phyloP scores from a whole-genome alignment of 495 filamentous ascomycete genomes.

The Penicillium manginii region DNA sequence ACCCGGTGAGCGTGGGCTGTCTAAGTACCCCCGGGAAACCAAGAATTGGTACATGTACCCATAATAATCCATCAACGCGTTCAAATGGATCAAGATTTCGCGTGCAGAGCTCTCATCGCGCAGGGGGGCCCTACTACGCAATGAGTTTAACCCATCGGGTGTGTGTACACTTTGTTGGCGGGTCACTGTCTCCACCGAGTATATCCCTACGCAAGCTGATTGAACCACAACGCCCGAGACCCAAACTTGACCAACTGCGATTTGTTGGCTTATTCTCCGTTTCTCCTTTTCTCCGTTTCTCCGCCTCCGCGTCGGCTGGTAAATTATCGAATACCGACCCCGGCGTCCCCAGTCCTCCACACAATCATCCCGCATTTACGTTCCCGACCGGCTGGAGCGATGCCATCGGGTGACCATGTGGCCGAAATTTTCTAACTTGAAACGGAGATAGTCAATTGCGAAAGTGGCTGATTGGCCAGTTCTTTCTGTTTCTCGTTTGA shows the following conservation, averaged over 20 bases:
- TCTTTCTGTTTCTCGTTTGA: not conserved
- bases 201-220: conserved; percentile 3
- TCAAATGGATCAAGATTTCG: not conserved
- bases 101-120: not conserved
- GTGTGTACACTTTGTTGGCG: not conserved
- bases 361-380: conserved; percentile 10
- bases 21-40: not conserved
- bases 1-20: not conserved
- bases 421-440: not conserved
- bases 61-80: not conserved
- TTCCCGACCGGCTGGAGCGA: not conserved
- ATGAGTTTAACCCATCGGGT: not conserved
- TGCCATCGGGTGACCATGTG: conserved; percentile 1
- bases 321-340: conserved; percentile 1
- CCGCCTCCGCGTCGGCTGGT: not conserved
- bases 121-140: not conserved
- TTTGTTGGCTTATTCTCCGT: conserved; percentile 3
- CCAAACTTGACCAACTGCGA: not conserved
- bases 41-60: not conserved
- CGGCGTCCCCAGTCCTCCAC: conserved; percentile 9
- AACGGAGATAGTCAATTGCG: not conserved
- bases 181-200: not conserved
- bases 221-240: not conserved
- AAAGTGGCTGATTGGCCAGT: not conserved
- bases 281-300: conserved; percentile 32